Percentiles rank a stretch among this genome's conserved stretches.
Evolutionary conservation across 78 protist species (phyloP).

Genomic region (Pigoraptor vietnamica): DNA sequence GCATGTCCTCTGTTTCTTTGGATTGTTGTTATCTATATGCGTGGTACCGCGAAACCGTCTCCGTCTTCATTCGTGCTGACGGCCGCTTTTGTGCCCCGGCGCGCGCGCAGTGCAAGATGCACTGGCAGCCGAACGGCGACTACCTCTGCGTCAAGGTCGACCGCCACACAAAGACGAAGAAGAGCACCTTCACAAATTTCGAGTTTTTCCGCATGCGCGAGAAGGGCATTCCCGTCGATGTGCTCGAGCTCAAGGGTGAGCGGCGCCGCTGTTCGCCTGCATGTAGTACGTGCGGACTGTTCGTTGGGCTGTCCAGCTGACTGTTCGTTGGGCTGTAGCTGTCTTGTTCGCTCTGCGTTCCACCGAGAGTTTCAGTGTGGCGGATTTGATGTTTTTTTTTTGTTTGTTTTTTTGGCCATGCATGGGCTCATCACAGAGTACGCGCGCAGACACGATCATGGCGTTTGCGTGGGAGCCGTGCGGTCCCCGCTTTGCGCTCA

Average conservation of each 20-base stretch:
- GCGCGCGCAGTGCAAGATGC: constrained; percentile 25
- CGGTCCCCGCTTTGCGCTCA: constrained; percentile 32
- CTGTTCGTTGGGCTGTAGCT: no score
- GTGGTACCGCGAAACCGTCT: neutral
- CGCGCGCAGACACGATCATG: neutral
- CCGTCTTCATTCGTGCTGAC: neutral
- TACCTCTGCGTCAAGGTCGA: constrained; percentile 69
- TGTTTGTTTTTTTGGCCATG: no score
- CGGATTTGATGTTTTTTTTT: no score
- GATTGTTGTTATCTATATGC: no score
- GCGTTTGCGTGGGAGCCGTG: constrained; percentile 56
- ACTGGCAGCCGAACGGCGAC: constrained; percentile 84
- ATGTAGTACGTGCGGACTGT: neutral
- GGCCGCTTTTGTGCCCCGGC: neutral
- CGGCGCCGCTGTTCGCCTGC: no score
- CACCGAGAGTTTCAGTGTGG: no score
- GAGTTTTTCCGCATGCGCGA: constrained; percentile 82
- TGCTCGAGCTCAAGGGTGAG: constrained; percentile 31
- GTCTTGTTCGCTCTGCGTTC: no score
- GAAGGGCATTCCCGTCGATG: constrained; percentile 64
- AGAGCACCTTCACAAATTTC: constrained; percentile 36
- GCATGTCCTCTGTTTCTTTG: neutral
- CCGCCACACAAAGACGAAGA: constrained; percentile 45
- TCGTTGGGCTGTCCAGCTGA: neutral
- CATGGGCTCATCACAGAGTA: no score